Evolutionary conservation across 805 yeast genomes (phyloP).

Genomic region (Kluyveromyces dobzhanskii): DNA sequence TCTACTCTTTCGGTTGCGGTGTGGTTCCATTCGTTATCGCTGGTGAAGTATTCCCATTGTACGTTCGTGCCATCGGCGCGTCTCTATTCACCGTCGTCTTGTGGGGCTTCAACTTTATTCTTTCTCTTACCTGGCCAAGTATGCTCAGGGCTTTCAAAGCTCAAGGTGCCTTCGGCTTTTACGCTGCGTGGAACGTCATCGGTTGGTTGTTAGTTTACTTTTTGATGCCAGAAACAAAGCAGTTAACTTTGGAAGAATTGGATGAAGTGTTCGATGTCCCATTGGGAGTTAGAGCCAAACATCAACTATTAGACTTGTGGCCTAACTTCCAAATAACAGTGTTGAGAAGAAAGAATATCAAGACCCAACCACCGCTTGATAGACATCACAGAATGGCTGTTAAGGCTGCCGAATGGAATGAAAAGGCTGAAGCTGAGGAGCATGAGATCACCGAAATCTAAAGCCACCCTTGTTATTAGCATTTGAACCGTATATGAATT

Average conservation of each 20-base stretch:
- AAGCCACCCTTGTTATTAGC: background rate
- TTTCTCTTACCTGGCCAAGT: conserved; percentile 76
- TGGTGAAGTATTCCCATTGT: conserved; percentile 76
- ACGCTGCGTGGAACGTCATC: conserved; percentile 74
- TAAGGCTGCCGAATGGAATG: conserved; percentile 54
- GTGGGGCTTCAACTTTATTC: conserved; percentile 65
- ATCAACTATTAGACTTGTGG: conserved; percentile 33
- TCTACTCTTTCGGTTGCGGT: conserved; percentile 80
- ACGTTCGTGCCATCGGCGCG: conserved; percentile 74
- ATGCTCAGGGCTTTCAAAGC: conserved; percentile 56
- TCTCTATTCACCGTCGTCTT: conserved; percentile 68
- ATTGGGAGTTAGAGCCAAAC: conserved; percentile 44
- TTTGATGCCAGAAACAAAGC: conserved; percentile 61
- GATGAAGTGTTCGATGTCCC: conserved; percentile 63
- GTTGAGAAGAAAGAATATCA: conserved; percentile 38
- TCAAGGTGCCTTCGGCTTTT: conserved; percentile 84
- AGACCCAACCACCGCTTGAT: conserved; percentile 48
- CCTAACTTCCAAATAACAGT: conserved; percentile 40
- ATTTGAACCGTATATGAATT: too few relatives aligned
- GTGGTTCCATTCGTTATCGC: conserved; percentile 87
- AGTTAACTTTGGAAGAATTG: conserved; percentile 59
- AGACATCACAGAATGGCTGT: conserved; percentile 51
- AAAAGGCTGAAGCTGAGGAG: conserved; percentile 46
- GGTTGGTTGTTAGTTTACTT: conserved; percentile 65
- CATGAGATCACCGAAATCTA: conserved; percentile 31